phyloP scores from a whole-genome alignment of 2,329 filamentous ascomycete genomes.

The Clonostachys solani region DNA sequence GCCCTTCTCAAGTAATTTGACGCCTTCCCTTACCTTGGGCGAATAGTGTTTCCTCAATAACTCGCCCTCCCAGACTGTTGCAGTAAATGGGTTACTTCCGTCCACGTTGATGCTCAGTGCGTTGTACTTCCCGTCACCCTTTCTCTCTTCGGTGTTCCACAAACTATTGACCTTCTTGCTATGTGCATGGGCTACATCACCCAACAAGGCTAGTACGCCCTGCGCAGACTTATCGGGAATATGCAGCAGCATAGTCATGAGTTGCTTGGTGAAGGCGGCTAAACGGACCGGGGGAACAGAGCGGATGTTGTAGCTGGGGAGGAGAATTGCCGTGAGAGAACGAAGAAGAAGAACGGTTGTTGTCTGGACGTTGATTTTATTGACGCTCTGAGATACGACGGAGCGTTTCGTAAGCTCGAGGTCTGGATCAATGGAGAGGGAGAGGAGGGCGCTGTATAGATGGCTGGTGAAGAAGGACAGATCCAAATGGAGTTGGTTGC shows the following conservation, averaged over 20 bases:
- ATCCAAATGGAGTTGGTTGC: conserved; percentile 78
- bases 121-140: conserved; percentile 85
- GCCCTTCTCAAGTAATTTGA: conserved; percentile 65
- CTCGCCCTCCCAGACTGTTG: conserved; percentile 92
- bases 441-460: conserved; percentile 81
- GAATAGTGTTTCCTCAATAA: conserved; percentile 80
- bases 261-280: conserved; percentile 90
- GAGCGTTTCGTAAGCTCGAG: conserved; percentile 68
- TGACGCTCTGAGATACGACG: conserved; percentile 32
- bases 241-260: conserved; percentile 78
- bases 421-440: conserved; percentile 76
- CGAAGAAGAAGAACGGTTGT: conserved; percentile 89
- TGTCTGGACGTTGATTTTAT: conserved; percentile 89
- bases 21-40: conserved; percentile 76
- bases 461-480: conserved; percentile 93
- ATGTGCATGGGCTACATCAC: conserved; percentile 76
- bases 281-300: conserved; percentile 76
- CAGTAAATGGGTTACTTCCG: conserved; percentile 83
- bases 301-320: conserved; percentile 70
- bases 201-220: conserved; percentile 73
- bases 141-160: conserved; percentile 92
- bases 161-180: conserved; percentile 77
- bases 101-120: conserved; percentile 71
- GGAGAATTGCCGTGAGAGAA: conserved; percentile 75
- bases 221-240: conserved; percentile 85